Conservation (phyloP, 2,329 filamentous ascomycete species). For the Tolypocladium paradoxum region DNA sequence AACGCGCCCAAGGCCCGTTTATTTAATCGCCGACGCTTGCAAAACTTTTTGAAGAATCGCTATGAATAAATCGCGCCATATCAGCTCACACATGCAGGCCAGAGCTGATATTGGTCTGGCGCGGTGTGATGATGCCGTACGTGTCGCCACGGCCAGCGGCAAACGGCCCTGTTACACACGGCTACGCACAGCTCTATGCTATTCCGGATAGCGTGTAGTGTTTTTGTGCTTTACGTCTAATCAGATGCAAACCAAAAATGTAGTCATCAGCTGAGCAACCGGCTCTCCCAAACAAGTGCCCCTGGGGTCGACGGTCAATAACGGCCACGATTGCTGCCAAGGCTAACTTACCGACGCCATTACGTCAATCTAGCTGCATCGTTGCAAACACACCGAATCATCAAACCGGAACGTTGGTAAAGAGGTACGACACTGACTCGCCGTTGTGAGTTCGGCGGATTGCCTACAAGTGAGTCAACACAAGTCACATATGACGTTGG, state of each 20-base stretch:
- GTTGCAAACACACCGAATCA: slow-evolving; percentile 5
- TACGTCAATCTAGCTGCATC: slow-evolving; percentile 2
- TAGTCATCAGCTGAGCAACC: background rate
- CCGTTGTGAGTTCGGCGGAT: slow-evolving; percentile 60
- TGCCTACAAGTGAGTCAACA: slow-evolving; percentile 29
- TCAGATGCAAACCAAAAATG: background rate
- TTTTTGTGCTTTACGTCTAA: background rate
- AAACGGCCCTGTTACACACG: background rate
- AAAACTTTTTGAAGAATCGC: background rate
- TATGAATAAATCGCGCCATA: background rate
- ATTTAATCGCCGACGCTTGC: no score
- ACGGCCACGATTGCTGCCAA: background rate
- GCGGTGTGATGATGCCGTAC: background rate
- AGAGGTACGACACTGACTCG: slow-evolving; percentile 54
- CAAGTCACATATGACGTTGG: background rate
- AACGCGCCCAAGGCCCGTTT: background rate
- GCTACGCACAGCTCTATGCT: background rate
- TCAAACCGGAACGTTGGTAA: slow-evolving; percentile 52
- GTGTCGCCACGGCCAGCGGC: background rate
- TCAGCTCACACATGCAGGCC: background rate
- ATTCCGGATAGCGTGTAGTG: background rate
- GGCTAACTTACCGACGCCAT: background rate
- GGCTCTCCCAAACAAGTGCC: background rate
- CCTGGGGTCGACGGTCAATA: background rate
- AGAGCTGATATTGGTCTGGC: background rate